Base-by-base conservation (phyloP, 2,329 filamentous ascomycete species). In the Ophiostoma quercus region DNA sequence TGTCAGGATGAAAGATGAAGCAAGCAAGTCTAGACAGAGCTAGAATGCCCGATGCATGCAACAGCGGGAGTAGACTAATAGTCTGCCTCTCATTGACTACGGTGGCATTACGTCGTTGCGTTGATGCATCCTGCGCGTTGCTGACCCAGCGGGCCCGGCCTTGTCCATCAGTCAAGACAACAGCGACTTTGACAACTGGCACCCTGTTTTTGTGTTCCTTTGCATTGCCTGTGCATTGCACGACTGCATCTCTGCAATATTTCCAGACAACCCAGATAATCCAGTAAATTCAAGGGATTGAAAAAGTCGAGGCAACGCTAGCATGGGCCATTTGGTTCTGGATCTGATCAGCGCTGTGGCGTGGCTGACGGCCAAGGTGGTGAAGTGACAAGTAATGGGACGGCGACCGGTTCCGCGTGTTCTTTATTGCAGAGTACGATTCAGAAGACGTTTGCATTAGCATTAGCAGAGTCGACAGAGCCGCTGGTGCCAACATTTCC, bases 301-400 rank as follows among this genome's bases (percentile, higher is more conserved):
- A 62, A 34, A 29, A 62, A 3, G 29, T 29, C 29, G 57, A 62
- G 8, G 57, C 25, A 62, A 34, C 25, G 29, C 29, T 62, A 62
- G 29, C 12, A 34, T 62, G 41, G 47, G 43, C 43, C 37, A 43
- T 60, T 34, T 25, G 47, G 68, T 57, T 69, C 68, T 69, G 63
- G 63, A 62, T 54, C 47, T 25, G 68, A 69, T 69, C 68, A 34
- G 62, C 68, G 43, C 41, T 12, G 32, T 22, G n/a, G 25, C 34
- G 41, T 34, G 14, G 12, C 5, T 34, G n/a, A 29, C 1, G 11
- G 57, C 57, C 29, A 41, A 41, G 43, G 19, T n/a, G 19, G 16
- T 22, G n/a, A n/a, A 22, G 8, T 4, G 14, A 14, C 51, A 25
- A 9, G n/a, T 9, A 11, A 9, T 25, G 51, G 51, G 25, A 29